These are phyloP conservation scores for Hypoxylon rubiginosum DNA, from an alignment of 2,329 filamentous ascomycete species.

Conservation along the genomic window DNA sequence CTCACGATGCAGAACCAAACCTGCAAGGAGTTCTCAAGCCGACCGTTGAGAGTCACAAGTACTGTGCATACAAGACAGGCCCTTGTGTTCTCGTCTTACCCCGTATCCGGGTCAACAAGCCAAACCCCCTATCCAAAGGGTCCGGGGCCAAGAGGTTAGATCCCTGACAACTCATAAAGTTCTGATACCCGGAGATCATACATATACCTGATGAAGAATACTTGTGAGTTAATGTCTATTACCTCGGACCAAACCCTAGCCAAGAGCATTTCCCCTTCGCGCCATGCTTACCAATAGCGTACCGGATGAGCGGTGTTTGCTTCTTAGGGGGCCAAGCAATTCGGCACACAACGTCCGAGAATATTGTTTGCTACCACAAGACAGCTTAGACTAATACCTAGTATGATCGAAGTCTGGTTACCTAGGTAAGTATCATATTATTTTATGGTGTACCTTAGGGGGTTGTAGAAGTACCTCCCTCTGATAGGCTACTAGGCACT, in stretches of 20 bases:
- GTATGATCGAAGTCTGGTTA: too few species aligned
- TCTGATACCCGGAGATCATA: background rate
- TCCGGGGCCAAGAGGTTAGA: background rate
- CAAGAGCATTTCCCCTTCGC: background rate
- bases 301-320: background rate
- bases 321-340: background rate
- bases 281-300: background rate
- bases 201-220: background rate
- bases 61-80: background rate
- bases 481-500: too few species aligned
- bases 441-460: background rate
- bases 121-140: background rate
- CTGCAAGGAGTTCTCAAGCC: background rate
- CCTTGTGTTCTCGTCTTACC: background rate
- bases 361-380: background rate
- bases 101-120: background rate
- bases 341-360: background rate
- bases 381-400: background rate
- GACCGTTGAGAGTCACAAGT: background rate
- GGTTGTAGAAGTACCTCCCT: background rate
- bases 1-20: background rate
- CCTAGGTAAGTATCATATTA: too few species aligned
- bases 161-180: background rate
- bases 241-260: background rate
- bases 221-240: background rate